These are phyloP conservation scores for Isoetes taiwanensis DNA, from an alignment of 75 land plant genomes.

Conservation along the genomic window DNA sequence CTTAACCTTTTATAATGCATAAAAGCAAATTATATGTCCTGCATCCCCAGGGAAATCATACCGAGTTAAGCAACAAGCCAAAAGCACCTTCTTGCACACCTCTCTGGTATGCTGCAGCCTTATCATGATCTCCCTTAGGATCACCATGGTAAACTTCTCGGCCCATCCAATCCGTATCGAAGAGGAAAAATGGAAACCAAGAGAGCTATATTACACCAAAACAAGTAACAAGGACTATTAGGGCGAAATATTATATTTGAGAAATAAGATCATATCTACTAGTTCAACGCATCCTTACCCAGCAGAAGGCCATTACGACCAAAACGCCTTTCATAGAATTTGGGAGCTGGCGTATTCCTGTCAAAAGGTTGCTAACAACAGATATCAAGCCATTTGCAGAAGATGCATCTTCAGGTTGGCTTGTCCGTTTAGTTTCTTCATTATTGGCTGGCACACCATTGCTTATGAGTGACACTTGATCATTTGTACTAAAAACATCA, in stretches of 20 bases:
- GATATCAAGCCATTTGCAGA: slow-evolving; percentile 85
- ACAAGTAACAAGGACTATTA: no score
- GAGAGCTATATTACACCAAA: slow-evolving; percentile 37
- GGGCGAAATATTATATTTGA: no score
- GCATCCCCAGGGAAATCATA: no score
- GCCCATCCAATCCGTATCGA: slow-evolving; percentile 99
- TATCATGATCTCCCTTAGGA: slow-evolving; percentile 41
- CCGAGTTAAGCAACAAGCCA: slow-evolving; percentile 97
- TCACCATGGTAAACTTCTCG: slow-evolving; percentile 80
- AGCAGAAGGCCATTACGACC: slow-evolving; percentile 78
- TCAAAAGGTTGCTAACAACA: slow-evolving; percentile 61
- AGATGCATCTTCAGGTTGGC: no score
- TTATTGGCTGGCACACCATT: not conserved
- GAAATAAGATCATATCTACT: no score
- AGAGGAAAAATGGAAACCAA: slow-evolving; percentile 91
- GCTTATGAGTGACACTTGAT: not conserved
- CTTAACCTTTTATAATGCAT: no score
- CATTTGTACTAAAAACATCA: no score
- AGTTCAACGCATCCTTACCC: slow-evolving; percentile 52
- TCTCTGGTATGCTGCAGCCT: slow-evolving; percentile 45
- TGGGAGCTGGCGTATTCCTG: slow-evolving; percentile 77
- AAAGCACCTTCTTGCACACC: slow-evolving; percentile 96
- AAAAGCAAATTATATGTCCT: no score
- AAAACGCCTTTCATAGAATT: slow-evolving; percentile 84
- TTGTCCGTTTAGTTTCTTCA: slow-evolving; percentile 13